Percentiles rank a stretch among this genome's conserved stretches.
Conservation (phyloP, 2,329 filamentous ascomycete species). For the Chaetomiaceae sp. region DNA sequence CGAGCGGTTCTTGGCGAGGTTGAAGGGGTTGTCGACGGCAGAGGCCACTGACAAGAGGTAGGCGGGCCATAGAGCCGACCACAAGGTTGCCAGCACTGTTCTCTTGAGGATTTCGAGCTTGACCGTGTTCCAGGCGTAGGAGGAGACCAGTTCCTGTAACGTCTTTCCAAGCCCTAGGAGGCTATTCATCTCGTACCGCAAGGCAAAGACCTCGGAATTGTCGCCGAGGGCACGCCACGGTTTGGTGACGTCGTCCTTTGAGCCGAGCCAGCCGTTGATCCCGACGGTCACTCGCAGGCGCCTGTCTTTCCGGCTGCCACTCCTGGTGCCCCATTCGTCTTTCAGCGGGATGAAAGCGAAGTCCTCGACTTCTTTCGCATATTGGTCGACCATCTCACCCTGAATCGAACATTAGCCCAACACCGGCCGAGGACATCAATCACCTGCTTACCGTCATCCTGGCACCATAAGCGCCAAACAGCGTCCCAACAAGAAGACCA, state of each 20-base stretch:
- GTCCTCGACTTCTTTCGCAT: constrained; percentile 82
- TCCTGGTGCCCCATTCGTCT: constrained; percentile 36
- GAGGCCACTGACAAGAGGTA: constrained; percentile 61
- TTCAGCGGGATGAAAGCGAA: constrained; percentile 71
- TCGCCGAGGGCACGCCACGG: constrained; percentile 73
- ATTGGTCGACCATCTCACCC: constrained; percentile 81
- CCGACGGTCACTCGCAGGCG: constrained; percentile 77
- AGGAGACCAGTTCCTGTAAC: constrained; percentile 66
- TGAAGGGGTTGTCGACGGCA: constrained; percentile 77
- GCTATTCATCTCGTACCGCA: constrained; percentile 76
- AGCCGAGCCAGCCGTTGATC: constrained; percentile 79
- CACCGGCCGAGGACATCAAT: too few species aligned
- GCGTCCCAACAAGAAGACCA: constrained; percentile 73
- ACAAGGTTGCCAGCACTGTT: constrained; percentile 63
- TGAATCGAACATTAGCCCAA: constrained; percentile 20
- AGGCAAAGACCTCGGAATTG: constrained; percentile 74
- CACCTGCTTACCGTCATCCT: constrained; percentile 51
- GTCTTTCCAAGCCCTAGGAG: constrained; percentile 71
- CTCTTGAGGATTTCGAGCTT: constrained; percentile 70
- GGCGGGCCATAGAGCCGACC: constrained; percentile 66
- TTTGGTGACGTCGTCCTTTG: constrained; percentile 67
- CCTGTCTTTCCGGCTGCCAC: constrained; percentile 33
- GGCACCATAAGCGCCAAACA: constrained; percentile 87
- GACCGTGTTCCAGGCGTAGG: constrained; percentile 69
- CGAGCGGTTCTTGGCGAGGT: constrained; percentile 67